Percentiles rank a stretch among this genome's conserved stretches.
Evolutionary conservation across 2,329 filamentous ascomycete genomes (phyloP).

Genomic region (Fusarium xylarioides): DNA sequence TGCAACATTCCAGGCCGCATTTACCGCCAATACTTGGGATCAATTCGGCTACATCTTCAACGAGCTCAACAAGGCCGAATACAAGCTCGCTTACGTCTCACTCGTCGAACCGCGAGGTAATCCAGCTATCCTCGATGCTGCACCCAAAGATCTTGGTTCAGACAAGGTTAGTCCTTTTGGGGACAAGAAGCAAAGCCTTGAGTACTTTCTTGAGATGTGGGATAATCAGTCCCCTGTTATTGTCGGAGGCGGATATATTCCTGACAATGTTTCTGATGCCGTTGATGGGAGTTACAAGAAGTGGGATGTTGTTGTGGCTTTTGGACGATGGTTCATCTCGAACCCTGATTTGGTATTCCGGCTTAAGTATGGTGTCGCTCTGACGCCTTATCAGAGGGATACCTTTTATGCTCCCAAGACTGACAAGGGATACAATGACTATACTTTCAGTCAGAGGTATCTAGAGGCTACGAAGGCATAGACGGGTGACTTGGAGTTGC

Average conservation of each 20-base stretch:
- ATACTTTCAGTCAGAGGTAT: slow-evolving; percentile 42
- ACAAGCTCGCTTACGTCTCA: slow-evolving; percentile 48
- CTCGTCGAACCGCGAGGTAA: slow-evolving; percentile 49
- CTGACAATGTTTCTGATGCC: slow-evolving; percentile 35
- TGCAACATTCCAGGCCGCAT: slow-evolving; percentile 43
- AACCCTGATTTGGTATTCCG: slow-evolving; percentile 52
- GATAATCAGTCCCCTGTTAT: slow-evolving; percentile 45
- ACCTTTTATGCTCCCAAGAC: slow-evolving; percentile 50
- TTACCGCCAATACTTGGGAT: slow-evolving; percentile 42
- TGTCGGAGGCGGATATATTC: slow-evolving; percentile 45
- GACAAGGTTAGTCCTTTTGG: slow-evolving; percentile 19
- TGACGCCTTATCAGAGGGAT: slow-evolving; percentile 50
- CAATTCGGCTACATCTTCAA: slow-evolving; percentile 43
- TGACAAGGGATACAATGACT: slow-evolving; percentile 44
- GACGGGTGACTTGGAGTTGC: fast-evolving
- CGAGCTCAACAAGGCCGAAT: slow-evolving; percentile 38
- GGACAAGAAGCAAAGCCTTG: slow-evolving; percentile 46
- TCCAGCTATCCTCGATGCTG: slow-evolving; percentile 47
- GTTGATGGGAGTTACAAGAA: slow-evolving; percentile 40
- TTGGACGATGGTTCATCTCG: slow-evolving; percentile 49
- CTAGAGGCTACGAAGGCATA: neutral
- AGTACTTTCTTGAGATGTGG: slow-evolving; percentile 47
- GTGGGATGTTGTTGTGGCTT: slow-evolving; percentile 42
- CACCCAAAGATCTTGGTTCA: neutral
- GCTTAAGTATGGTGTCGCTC: slow-evolving; percentile 48